Percentiles rank a stretch among this genome's conserved stretches.
These are phyloP conservation scores for Suhomyces atakaporum DNA, from an alignment of 1,139 yeast genomes.

Conservation along the genomic window DNA sequence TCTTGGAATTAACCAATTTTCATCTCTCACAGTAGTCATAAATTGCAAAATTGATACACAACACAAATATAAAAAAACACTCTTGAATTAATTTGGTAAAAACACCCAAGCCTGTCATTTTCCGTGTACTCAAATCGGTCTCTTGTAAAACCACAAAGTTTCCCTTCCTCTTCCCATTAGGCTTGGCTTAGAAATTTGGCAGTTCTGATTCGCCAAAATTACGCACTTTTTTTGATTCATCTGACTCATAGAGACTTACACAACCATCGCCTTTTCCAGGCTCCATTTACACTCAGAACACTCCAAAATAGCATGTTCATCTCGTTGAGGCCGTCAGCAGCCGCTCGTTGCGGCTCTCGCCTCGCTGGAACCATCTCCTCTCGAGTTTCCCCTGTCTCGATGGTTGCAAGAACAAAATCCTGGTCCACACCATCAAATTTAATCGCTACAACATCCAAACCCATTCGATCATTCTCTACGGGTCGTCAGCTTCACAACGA, in stretches of 20 bases:
- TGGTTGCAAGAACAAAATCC: not conserved
- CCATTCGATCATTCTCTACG: not conserved
- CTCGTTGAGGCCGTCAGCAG: not conserved
- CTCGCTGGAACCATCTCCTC: not conserved
- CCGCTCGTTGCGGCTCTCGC: not conserved
- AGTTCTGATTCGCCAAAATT: conserved; percentile 8
- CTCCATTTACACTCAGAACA: not conserved
- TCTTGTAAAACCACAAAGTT: too few relatives aligned
- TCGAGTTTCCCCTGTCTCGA: not conserved
- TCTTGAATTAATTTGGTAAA: too few relatives aligned
- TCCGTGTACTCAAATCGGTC: too few relatives aligned
- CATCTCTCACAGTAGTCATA: too few relatives aligned
- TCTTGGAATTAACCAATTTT: too few relatives aligned
- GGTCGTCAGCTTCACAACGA: conserved; percentile 1
- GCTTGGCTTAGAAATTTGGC: conserved; percentile 8
- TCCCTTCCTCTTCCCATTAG: not conserved
- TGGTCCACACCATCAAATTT: not conserved
- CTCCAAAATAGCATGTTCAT: not conserved
- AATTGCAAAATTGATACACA: too few relatives aligned
- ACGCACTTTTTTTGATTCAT: conserved; percentile 6
- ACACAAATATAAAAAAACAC: too few relatives aligned
- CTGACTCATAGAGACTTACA: conserved; percentile 1
- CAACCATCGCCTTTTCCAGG: not conserved
- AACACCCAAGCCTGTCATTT: too few relatives aligned
- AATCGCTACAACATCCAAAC: not conserved